Evolutionary conservation across 208 protist genomes (phyloP).

Genomic region (Trichomonas tenax): DNA sequence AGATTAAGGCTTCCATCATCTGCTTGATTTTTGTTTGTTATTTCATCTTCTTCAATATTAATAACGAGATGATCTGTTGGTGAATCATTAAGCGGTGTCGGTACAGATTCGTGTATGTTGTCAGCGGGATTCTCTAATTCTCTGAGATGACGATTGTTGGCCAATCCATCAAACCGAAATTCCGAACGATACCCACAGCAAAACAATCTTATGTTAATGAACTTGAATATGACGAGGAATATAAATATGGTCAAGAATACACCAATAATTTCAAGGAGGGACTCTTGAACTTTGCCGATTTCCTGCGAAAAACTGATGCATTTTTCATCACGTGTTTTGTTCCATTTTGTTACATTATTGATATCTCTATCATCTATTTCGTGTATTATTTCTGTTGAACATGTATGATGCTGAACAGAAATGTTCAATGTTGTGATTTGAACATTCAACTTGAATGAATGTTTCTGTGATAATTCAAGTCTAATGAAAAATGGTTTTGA

Average conservation of each 20-base stretch:
- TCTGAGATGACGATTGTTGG: background rate
- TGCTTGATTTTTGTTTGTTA: too few relatives aligned
- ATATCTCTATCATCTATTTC: background rate
- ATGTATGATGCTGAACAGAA: background rate
- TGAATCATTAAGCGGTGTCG: background rate
- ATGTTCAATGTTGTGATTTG: background rate
- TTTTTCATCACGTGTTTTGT: background rate
- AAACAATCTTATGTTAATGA: background rate
- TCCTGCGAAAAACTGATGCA: background rate
- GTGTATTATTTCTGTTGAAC: background rate
- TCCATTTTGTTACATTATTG: background rate
- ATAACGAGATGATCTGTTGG: background rate
- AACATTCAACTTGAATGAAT: background rate
- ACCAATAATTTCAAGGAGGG: background rate
- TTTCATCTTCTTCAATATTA: background rate
- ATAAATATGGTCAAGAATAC: background rate
- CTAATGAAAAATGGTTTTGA: background rate
- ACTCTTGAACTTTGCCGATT: background rate
- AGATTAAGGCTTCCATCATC: too few relatives aligned
- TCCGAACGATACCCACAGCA: background rate
- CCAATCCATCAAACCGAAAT: background rate
- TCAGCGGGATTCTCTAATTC: background rate
- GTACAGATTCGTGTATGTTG: background rate
- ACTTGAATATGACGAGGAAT: background rate
- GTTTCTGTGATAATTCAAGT: background rate